A percentile compares a stretch with the other conserved stretches of the same genome.
Conservation (phyloP, 345 rosid genomes). For the Gossypium turneri region DNA sequence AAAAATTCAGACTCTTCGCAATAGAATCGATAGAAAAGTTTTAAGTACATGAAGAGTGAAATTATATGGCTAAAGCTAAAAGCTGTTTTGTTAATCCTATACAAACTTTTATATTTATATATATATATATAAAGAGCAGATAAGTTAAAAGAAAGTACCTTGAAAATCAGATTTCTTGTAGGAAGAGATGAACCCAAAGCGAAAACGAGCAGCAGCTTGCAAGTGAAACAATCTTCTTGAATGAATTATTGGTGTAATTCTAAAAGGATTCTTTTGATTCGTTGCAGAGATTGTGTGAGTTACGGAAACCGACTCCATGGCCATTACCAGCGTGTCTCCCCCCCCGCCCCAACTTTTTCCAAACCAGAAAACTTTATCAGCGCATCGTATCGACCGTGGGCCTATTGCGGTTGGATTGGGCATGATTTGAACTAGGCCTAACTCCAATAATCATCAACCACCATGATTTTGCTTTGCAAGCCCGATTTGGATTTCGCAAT, state of each 20-base stretch:
- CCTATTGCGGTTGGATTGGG: not conserved
- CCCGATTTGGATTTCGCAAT: not conserved
- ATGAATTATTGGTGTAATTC: constrained; percentile 4
- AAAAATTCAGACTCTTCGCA: too few species aligned
- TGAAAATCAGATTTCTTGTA: constrained; percentile 42
- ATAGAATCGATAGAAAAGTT: too few species aligned
- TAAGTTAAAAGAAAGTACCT: constrained; percentile 24
- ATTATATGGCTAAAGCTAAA: too few species aligned
- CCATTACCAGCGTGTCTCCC: constrained; percentile 3
- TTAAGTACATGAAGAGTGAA: too few species aligned
- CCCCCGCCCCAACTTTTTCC: not conserved
- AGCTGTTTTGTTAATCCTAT: too few species aligned
- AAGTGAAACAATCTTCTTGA: constrained; percentile 17
- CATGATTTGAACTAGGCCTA: too few species aligned
- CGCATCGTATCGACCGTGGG: not conserved
- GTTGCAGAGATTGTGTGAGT: constrained; percentile 18
- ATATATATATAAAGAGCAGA: not conserved
- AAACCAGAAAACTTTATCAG: not conserved
- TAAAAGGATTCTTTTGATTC: constrained; percentile 19
- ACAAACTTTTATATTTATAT: too few species aligned
- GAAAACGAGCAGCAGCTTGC: constrained; percentile 21
- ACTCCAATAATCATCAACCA: not conserved
- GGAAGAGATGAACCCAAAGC: constrained; percentile 24
- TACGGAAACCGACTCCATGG: constrained; percentile 29
- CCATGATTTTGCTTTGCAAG: not conserved